These are phyloP conservation scores for Hypoxylon sp. DNA, from an alignment of 2,329 filamentous ascomycete species.

Conservation along the genomic window DNA sequence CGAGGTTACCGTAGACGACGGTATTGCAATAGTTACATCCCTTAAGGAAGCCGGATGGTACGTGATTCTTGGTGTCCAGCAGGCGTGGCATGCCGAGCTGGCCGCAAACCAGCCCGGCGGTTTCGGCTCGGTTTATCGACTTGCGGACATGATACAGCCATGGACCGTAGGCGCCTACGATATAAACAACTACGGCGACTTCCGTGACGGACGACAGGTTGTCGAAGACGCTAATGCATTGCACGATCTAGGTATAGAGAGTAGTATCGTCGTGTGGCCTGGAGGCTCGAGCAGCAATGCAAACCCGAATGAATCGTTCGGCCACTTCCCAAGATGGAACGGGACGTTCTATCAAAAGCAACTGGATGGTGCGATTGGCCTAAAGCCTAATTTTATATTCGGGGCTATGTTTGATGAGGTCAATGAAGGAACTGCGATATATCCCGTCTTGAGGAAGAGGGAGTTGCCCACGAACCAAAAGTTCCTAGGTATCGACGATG, in stretches of 20 bases:
- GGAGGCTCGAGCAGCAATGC: conserved; percentile 47
- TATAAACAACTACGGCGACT: conserved; percentile 43
- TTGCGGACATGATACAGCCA: conserved; percentile 51
- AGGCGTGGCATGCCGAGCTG: conserved; percentile 50
- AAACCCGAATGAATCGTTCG: conserved; percentile 42
- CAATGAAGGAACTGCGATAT: conserved; percentile 50
- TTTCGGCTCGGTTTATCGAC: conserved; percentile 46
- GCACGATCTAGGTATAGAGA: conserved; percentile 45
- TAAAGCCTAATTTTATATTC: conserved; percentile 50
- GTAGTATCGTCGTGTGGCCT: conserved; percentile 50
- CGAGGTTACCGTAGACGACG: conserved; percentile 46
- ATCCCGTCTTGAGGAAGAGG: conserved; percentile 42
- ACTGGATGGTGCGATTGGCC: conserved; percentile 45
- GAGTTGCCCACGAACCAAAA: conserved; percentile 48
- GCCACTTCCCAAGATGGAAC: conserved; percentile 48
- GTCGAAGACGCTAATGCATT: conserved; percentile 45
- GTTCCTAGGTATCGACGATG: conserved; percentile 48
- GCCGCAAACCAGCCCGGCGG: conserved; percentile 44
- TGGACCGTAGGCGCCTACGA: conserved; percentile 50
- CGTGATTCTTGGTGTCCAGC: conserved; percentile 49
- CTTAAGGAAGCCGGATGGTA: conserved; percentile 49
- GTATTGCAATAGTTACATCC: conserved; percentile 46
- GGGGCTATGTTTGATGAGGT: conserved; percentile 51
- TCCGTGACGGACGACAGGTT: conserved; percentile 47
- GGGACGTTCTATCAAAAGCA: conserved; percentile 51